These are phyloP conservation scores for Mallotus repandus DNA, from an alignment of 441 rosid genomes.

Conservation along the genomic window DNA sequence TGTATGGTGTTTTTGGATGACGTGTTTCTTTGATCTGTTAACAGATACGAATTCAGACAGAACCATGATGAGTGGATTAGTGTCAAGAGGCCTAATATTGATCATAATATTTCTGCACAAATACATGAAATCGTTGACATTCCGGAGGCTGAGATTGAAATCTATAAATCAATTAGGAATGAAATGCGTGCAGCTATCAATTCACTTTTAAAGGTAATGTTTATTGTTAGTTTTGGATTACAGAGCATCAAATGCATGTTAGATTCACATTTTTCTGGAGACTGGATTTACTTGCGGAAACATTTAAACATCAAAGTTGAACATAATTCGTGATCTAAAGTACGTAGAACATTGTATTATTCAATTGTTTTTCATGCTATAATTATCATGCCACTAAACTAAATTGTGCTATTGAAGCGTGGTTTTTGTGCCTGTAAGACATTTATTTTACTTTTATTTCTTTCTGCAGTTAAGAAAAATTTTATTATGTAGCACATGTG, in stretches of 20 bases:
- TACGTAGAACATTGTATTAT: too few relatives aligned
- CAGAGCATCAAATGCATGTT: too few relatives aligned
- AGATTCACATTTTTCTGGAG: too few relatives aligned
- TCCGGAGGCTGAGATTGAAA: conserved; percentile 54
- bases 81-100: conserved; percentile 63
- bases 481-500: too few relatives aligned
- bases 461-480: not conserved
- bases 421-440: not conserved
- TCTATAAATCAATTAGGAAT: conserved; percentile 60
- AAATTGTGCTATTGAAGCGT: not conserved
- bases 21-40: conserved; percentile 25
- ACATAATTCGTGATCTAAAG: too few relatives aligned
- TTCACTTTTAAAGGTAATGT: conserved; percentile 75
- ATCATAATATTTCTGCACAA: conserved; percentile 50
- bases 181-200: conserved; percentile 74
- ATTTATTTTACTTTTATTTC: not conserved
- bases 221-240: not conserved
- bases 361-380: too few relatives aligned
- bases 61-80: conserved; percentile 78
- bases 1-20: conserved; percentile 9
- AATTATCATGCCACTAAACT: not conserved
- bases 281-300: too few relatives aligned
- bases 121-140: conserved; percentile 45
- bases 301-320: too few relatives aligned
- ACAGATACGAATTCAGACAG: conserved; percentile 72